A percentile compares a stretch with the other conserved stretches of the same genome.
Conservation (phyloP, 805 yeast genomes). For the Metschnikowia proteae region DNA sequence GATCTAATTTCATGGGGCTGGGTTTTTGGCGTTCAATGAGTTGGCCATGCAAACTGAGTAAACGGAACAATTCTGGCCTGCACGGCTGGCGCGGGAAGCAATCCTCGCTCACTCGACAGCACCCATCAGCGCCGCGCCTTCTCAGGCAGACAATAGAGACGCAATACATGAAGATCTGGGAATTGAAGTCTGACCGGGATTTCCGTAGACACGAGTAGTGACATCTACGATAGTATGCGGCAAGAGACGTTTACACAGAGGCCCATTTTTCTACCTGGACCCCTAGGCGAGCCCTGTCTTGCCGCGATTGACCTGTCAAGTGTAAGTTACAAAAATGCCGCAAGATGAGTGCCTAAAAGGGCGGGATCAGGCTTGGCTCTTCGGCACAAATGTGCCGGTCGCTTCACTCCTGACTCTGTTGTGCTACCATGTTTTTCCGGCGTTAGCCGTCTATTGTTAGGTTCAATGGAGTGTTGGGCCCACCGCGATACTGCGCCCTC, state of each 20-base stretch:
- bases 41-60: neutral
- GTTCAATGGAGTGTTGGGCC: neutral
- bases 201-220: neutral
- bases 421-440: neutral
- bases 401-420: neutral
- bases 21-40: neutral
- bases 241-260: neutral
- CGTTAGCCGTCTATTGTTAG: neutral
- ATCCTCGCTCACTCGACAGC: slow-evolving; percentile 1
- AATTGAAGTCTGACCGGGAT: neutral
- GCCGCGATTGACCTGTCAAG: neutral
- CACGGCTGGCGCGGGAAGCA: slow-evolving; percentile 3
- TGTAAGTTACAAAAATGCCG: neutral
- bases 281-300: too few species aligned
- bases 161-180: neutral
- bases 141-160: neutral
- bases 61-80: neutral
- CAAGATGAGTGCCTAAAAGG: neutral
- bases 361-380: neutral
- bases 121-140: neutral
- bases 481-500: neutral
- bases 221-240: too few species aligned
- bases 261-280: neutral
- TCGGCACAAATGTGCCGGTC: neutral
- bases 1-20: neutral